Base-by-base conservation (phyloP, 345 rosid species). In the Hibiscus tridactylites region DNA sequence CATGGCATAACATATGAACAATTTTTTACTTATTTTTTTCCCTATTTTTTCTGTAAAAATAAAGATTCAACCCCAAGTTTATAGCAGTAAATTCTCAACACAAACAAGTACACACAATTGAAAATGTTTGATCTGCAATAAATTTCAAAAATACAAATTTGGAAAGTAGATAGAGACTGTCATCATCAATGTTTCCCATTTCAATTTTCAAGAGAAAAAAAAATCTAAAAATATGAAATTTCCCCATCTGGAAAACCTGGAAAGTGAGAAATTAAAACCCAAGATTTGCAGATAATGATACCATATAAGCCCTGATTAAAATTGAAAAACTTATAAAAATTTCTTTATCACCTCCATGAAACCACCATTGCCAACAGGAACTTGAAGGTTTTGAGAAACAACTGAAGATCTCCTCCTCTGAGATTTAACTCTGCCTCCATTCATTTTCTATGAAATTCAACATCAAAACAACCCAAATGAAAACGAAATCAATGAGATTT, bases 311-410 rank as follows among this genome's bases (percentile, higher is more conserved):
- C 35, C 59, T 28, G 44, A 50, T 13, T 16, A 12, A 59, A 71
- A 58, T 46, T 37, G 2, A 37, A 37, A 37, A 37, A 37, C 42
- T 37, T 37, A 37, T 37, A 6, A 37, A 37, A 46, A 11, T 24
- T 11, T 29, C 17, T n/a, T 47, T 52, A 35, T 64, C 47, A 87
- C 94, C 94, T 89, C 85, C 80, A 79, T 74, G 39, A 75, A 37
- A 75, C 77, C 75, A 39, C 74, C 79, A 78, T 74, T 79, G 79
- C 76, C 71, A 17, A 60, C 29, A 16, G 83, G 76, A 15, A 73
- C 73, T 47, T 82, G 84, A 76, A 77, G 74, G 76, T 77, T 84
- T 65, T 79, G 83, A 50, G 83, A 73, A 61, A 71, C 77, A 16
- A 66, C 33, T 11, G 94, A 81, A 50, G 79, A 58, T 75, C 82